phyloP scores from a whole-genome alignment of 345 rosid species.

The Citrus australasica region DNA sequence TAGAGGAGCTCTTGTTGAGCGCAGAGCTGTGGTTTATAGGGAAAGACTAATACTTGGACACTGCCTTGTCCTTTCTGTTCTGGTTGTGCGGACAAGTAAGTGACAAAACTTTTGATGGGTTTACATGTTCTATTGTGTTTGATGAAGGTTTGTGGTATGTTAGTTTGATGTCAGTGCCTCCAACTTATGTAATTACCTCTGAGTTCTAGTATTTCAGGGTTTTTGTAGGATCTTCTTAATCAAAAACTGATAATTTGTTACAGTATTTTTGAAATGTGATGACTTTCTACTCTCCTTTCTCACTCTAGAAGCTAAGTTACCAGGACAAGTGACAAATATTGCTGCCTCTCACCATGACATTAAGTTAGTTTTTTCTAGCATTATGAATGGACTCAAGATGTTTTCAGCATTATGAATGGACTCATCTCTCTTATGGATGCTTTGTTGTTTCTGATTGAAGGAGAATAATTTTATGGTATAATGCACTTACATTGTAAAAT shows the following conservation, averaged over 20 bases:
- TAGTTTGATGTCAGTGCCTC: not conserved
- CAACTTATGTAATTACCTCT: not conserved
- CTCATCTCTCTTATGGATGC: not conserved
- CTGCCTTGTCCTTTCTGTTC: conserved; percentile 82
- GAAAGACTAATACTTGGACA: conserved; percentile 87
- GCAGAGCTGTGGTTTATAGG: conserved; percentile 75
- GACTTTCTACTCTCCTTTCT: not conserved
- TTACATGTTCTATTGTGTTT: not conserved
- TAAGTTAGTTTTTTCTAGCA: not conserved
- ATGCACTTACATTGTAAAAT: conserved; percentile 2
- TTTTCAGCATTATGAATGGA: not conserved
- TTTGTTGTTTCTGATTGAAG: not conserved
- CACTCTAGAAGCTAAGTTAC: not conserved
- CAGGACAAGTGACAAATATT: not conserved
- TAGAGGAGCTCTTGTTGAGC: conserved; percentile 88
- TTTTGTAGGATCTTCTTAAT: not conserved
- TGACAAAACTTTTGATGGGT: not conserved
- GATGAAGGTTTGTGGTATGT: not conserved
- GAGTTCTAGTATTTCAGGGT: not conserved
- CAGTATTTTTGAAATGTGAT: not conserved
- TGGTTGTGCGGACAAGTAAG: conserved; percentile 85
- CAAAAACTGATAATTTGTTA: not conserved
- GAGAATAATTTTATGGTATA: not conserved
- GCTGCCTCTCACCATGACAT: not conserved
- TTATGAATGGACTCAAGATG: not conserved